A percentile compares a stretch with the other conserved stretches of the same genome.
phyloP scores from a whole-genome alignment of 257 asterid genomes.

The Jacaranda copaia region DNA sequence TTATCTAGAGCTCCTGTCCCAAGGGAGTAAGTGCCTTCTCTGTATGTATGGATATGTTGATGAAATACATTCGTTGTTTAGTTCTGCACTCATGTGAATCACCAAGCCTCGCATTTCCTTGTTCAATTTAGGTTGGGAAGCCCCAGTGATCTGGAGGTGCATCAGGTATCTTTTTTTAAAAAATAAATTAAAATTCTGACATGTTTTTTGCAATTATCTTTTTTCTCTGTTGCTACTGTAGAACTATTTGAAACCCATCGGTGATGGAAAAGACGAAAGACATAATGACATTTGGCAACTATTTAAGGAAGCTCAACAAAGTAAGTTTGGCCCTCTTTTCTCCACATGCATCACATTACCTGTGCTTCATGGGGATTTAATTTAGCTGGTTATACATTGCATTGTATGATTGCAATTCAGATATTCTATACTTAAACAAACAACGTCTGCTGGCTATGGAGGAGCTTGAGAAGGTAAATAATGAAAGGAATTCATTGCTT shows the following conservation, averaged over 20 bases:
- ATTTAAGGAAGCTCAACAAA: conserved; percentile 77
- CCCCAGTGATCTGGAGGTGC: conserved; percentile 43
- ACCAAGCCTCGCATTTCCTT: conserved; percentile 30
- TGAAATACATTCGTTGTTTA: not conserved
- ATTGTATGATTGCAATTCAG: conserved; percentile 50
- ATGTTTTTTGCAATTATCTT: conserved; percentile 20
- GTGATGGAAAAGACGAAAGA: conserved; percentile 46
- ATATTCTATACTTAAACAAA: conserved; percentile 72
- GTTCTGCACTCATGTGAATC: conserved; percentile 30
- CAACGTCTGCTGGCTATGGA: conserved; percentile 76
- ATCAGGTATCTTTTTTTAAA: conserved; percentile 43
- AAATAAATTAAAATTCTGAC: not conserved
- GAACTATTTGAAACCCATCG: conserved; percentile 44
- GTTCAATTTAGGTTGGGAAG: conserved; percentile 51
- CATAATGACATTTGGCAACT: conserved; percentile 67
- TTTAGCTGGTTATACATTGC: conserved; percentile 29
- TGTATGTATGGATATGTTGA: not conserved
- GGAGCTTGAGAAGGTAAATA: conserved; percentile 70
- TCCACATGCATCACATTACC: conserved; percentile 9
- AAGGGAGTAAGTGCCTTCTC: conserved; percentile 40
- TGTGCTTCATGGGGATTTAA: conserved; percentile 5
- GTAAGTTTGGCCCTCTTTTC: conserved; percentile 46
- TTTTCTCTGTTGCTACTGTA: conserved; percentile 31
- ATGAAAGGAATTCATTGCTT: conserved; percentile 58
- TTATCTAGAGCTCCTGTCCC: conserved; percentile 41